A percentile compares a stretch with the other conserved stretches of the same genome.
These are phyloP conservation scores for Rubia peregrina DNA, from an alignment of 305 asterid species.

Conservation along the genomic window DNA sequence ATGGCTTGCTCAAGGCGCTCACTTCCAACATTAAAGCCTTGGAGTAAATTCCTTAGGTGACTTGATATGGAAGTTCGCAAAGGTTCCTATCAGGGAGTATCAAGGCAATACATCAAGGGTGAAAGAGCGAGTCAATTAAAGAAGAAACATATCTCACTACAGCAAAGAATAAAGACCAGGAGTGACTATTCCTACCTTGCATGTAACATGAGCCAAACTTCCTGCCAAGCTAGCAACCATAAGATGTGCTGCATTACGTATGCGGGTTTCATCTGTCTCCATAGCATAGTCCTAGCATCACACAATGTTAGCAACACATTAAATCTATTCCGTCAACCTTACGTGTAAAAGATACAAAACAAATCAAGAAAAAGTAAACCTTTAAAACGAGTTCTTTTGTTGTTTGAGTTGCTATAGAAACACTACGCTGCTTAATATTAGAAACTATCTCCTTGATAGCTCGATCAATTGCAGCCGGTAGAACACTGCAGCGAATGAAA, in stretches of 20 bases:
- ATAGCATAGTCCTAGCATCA: slow-evolving; percentile 80
- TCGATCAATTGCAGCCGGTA: slow-evolving; percentile 86
- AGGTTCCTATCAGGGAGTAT: slow-evolving; percentile 57
- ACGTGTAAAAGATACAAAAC: neutral
- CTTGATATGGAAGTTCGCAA: slow-evolving; percentile 75
- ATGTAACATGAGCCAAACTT: slow-evolving; percentile 96
- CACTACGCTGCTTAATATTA: slow-evolving; percentile 88
- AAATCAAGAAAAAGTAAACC: slow-evolving; percentile 33
- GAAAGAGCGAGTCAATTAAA: slow-evolving; percentile 1
- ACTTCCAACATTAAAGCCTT: slow-evolving; percentile 44
- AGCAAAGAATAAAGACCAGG: slow-evolving; percentile 6
- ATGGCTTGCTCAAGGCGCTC: slow-evolving; percentile 84
- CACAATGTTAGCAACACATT: neutral
- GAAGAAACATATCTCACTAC: slow-evolving; percentile 3
- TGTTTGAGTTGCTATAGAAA: slow-evolving; percentile 94
- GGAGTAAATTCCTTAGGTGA: slow-evolving; percentile 82
- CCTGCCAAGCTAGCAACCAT: slow-evolving; percentile 99
- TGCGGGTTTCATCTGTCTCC: slow-evolving; percentile 94
- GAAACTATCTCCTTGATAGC: slow-evolving; percentile 93
- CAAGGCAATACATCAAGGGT: slow-evolving; percentile 5
- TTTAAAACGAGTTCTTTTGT: slow-evolving; percentile 93
- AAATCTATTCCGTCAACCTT: neutral
- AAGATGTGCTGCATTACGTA: slow-evolving; percentile 88
- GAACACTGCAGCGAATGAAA: slow-evolving; percentile 54
- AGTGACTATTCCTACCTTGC: slow-evolving; percentile 61